Evolutionary conservation across 2,329 filamentous ascomycete species (phyloP).

Genomic region (Myriosclerotinia scirpicola): DNA sequence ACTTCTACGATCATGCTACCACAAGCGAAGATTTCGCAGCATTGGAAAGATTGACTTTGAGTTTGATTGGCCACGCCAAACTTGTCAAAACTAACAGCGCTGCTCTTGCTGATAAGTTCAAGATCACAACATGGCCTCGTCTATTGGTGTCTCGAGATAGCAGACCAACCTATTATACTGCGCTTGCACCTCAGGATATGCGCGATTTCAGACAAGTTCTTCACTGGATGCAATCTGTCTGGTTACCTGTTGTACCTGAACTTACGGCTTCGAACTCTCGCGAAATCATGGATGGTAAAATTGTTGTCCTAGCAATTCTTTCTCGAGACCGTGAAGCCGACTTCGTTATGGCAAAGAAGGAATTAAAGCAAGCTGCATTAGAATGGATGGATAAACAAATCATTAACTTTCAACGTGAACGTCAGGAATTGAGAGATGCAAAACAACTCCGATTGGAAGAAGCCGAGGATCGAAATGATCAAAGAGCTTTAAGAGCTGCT

Average conservation of each 20-base stretch:
- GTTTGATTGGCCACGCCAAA: constrained; percentile 86
- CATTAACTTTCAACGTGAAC: constrained; percentile 85
- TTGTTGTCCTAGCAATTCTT: constrained; percentile 90
- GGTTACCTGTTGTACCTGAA: constrained; percentile 94
- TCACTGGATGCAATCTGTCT: constrained; percentile 93
- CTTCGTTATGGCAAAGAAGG: constrained; percentile 74
- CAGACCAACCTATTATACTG: constrained; percentile 85
- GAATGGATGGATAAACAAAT: constrained; percentile 99
- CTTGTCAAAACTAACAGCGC: constrained; percentile 87
- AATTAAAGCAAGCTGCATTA: constrained; percentile 91
- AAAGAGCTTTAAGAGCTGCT: constrained; percentile 79
- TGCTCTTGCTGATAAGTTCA: constrained; percentile 76
- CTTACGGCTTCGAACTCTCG: constrained; percentile 86
- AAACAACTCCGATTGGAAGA: constrained; percentile 97
- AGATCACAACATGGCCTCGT: constrained; percentile 96
- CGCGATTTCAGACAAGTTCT: constrained; percentile 79
- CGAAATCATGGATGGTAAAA: constrained; percentile 92
- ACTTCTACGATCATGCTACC: constrained; percentile 96
- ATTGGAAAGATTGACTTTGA: constrained; percentile 81
- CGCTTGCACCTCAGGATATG: constrained; percentile 87
- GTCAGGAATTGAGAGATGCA: constrained; percentile 87
- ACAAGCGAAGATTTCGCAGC: constrained; percentile 89
- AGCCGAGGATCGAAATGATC: constrained; percentile 88
- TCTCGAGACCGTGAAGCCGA: constrained; percentile 77
- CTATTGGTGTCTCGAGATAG: constrained; percentile 87